Base-by-base conservation (phyloP, 352 stramenopile genomes). In the Globisporangium orthogonon region DNA sequence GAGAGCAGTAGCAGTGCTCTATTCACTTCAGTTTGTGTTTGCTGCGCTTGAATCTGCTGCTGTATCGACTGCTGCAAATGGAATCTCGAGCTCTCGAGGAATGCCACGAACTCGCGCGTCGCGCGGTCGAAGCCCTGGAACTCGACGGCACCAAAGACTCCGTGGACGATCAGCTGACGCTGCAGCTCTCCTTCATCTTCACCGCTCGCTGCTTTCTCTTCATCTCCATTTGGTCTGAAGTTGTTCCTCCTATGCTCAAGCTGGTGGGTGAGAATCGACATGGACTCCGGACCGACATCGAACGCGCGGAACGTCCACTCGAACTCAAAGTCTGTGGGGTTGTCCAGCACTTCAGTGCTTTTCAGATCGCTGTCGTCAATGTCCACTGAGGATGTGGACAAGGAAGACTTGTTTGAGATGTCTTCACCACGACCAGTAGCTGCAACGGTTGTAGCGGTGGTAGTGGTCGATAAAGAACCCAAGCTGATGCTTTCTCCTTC, bases 281-380 rank as follows among this genome's bases (percentile, higher is more conserved):
- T 83, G 1, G 81, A 85, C 6, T 60, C 59, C 2, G 81, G 74
- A 1, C 81, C 81, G 29, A 91, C 54, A 39, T 91, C 81, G 46
- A 87, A 79, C n/a, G 71, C 72, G 10, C 78, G 73, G 23, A 66
- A 69, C 6, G 69, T 87, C 78, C 81, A 91, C 29, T 89, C 78
- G 14, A 76, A 56, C 31, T 72, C 67, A 51, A 79, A 74, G 17
- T 29, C 53, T 11, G 66, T 52, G 2, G 47, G 54, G n/a, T 63
- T 66, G 41, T 66, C 56, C 6, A 66, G 37, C 30, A 33, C 35
- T 6, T 41, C 41, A 3, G 17, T 23, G 5, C 13, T 15, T 39
- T 17, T 45, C 15, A 15, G 6, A 2, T 23, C 5, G 18, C 46
- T 37, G 6, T 40, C 35, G 35, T 40, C 35, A 13, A 10, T 10